Percentiles rank a stretch among this genome's conserved stretches.
phyloP scores from a whole-genome alignment of 2,329 filamentous ascomycete species.

The Hypoxylon sp. region DNA sequence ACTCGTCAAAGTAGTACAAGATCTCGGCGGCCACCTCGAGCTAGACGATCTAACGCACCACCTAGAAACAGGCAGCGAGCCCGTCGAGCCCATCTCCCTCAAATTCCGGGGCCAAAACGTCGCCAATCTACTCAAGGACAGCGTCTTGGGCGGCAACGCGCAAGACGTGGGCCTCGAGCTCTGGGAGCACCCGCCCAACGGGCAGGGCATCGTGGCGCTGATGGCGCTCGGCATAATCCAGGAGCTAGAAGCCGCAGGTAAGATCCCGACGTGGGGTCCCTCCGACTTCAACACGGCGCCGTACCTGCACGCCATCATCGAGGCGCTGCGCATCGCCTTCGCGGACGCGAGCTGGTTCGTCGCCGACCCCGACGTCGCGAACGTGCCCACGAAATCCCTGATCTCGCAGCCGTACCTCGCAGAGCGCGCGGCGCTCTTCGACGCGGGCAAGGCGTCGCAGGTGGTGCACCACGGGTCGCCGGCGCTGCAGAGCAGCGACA shows the following conservation, averaged over 20 bases:
- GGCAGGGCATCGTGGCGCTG: constrained; percentile 93
- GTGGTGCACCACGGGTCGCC: constrained; percentile 79
- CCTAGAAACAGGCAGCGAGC: constrained; percentile 76
- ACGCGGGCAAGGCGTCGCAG: constrained; percentile 72
- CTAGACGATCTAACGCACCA: constrained; percentile 87
- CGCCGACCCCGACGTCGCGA: constrained; percentile 81
- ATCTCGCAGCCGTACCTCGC: constrained; percentile 82
- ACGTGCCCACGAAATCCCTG: constrained; percentile 79
- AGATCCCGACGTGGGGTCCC: constrained; percentile 78
- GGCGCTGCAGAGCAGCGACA: constrained; percentile 88
- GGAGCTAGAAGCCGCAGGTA: constrained; percentile 81
- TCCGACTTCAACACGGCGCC: constrained; percentile 85
- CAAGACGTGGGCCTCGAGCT: constrained; percentile 77
- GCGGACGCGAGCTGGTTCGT: constrained; percentile 93
- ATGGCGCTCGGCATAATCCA: constrained; percentile 95
- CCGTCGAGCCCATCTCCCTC: constrained; percentile 87
- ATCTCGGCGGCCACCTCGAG: constrained; percentile 82
- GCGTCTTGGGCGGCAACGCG: constrained; percentile 52
- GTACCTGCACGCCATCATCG: constrained; percentile 89
- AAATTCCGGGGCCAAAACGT: constrained; percentile 78
- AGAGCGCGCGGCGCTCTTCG: constrained; percentile 73
- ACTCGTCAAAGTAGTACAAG: constrained; percentile 82
- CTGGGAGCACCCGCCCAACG: constrained; percentile 98
- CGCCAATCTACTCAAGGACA: constrained; percentile 45
- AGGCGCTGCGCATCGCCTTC: constrained; percentile 90